Evolutionary conservation across 805 yeast species (phyloP), one percentile per base, ranked within the genome.

Genomic region (Yarrowia sp.): DNA sequence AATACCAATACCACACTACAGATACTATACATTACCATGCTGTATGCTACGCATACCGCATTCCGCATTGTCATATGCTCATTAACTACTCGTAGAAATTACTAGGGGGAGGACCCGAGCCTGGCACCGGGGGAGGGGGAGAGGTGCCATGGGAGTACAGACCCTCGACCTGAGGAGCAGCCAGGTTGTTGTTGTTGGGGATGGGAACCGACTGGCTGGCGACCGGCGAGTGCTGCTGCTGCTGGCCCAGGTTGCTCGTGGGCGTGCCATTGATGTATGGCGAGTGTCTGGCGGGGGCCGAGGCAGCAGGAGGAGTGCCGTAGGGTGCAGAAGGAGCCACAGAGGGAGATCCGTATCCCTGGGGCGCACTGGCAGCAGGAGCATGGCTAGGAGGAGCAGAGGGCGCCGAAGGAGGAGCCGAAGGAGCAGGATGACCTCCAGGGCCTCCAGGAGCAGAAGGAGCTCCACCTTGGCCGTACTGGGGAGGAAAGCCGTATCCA

Each of bases 241-340:
- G 30, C 30, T 26, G 30, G 4, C 56, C 56, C 24, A 52, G 61
- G 21, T 38, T 52, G 24, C 33, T 24, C 14, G 61, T 52, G 40
- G 61, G 61, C 28, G 61, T 52, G 61, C 61, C 61, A 14, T 52
- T 52, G 61, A 52, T 35, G 61, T 52, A 52, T 12, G 61, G 61
- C 24, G 61, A 52, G 33, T 52, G 61, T 52, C 61, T 36, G 44
- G 33, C 36, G 26, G 52, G 59, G 3, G 59, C 59, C 0, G 48
- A 40, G 28, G 46, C 46, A 3, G 40, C 21, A n/a, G 56, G 33
- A 7, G 54, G 28, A 4, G 56, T n/a, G 14, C 56, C 56, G 17
- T 30, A 21, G n/a, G 58, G 58, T 1, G 22, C 59, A 6, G 40
- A 33, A 26, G 41, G 58, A n/a, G 58, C 41, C 7, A 19, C 16